phyloP scores from a whole-genome alignment of 257 asterid species.

The Rehmannia glutinosa region DNA sequence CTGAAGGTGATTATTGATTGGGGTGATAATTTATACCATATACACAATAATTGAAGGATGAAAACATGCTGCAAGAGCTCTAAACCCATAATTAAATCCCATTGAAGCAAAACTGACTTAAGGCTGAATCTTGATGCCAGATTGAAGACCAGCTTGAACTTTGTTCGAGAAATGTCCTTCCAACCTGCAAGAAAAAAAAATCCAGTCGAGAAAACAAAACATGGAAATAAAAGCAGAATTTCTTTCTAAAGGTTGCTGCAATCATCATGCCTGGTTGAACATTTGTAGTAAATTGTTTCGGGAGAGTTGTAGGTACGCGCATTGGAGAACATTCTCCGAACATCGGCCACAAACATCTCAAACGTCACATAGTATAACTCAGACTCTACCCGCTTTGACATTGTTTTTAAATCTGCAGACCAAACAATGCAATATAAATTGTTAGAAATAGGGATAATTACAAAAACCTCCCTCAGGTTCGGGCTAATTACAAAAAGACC shows the following conservation, averaged over 20 bases:
- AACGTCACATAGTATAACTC: conserved; percentile 83
- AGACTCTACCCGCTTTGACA: conserved; percentile 91
- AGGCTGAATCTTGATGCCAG: conserved; percentile 62
- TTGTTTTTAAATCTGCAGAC: conserved; percentile 73
- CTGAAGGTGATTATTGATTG: too few species aligned
- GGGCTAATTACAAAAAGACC: too few species aligned
- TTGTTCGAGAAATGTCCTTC: conserved; percentile 69
- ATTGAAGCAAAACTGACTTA: conserved; percentile 1
- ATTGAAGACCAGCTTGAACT: conserved; percentile 79
- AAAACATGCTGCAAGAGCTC: not conserved
- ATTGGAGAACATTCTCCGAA: conserved; percentile 73
- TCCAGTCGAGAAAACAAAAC: too few species aligned
- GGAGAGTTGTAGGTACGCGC: conserved; percentile 99
- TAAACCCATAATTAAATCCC: not conserved
- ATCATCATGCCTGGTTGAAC: conserved; percentile 79
- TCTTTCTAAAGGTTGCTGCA: not conserved
- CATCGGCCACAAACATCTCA: conserved; percentile 93
- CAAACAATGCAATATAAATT: not conserved
- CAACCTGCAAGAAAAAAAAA: conserved; percentile 72
- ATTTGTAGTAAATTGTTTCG: conserved; percentile 83
- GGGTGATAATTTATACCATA: not conserved
- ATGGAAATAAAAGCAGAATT: not conserved
- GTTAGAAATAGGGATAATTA: too few species aligned
- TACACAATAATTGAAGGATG: not conserved
- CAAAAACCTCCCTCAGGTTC: too few species aligned